Evolutionary conservation across 108 stramenopile genomes (phyloP), one percentile per base, ranked within the genome.

Genomic region (Skeletonema grethae): DNA sequence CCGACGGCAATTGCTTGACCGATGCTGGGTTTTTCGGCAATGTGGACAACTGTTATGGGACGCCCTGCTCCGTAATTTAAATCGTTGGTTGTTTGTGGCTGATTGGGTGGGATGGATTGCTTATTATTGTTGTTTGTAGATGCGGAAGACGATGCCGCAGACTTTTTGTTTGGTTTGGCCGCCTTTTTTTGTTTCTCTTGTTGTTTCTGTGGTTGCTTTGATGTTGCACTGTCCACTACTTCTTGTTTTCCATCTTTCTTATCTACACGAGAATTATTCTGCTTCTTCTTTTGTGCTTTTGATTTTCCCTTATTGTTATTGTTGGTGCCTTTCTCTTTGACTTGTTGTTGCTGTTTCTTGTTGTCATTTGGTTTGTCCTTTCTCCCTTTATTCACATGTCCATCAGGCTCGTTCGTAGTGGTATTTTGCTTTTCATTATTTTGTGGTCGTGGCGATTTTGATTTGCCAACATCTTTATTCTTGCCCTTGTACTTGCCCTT

Each of bases 1-100:
- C 91, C 95, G 46, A 82, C 79, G 46, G 91, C 92, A 68, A 94
- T 91, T 63, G 92, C 89, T 73, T 89, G 83, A 18, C 88, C 92
- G 63, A 96, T 96, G 38, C 82, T 85, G 5, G 95, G 95, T 56
- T 93, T 96, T 70, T 94, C 92, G 31, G 88, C 92, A 45, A 96
- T 86, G 62, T 91, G 91, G 12, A 96, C 69, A 2, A 96, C 76
- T 10, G 70, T 82, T 48, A 93, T 91, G 24, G 72, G 79, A 29
- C 88, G 67, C 20, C 91, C 90, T 29, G 82, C 73, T 43, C 77
- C 90, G 69, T 90, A 95, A 64, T 86, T 88, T 35, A 87, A 73
- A 75, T 86, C 85, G 65, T 88, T 93, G 15, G 91, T 93, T 18
- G 86, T 88, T 63, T 95, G 90, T n/a, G 91, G 82, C 65, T 95